These are phyloP conservation scores for Dictyostelium firmibasis DNA, from an alignment of 78 protist genomes.

Conservation along the genomic window DNA sequence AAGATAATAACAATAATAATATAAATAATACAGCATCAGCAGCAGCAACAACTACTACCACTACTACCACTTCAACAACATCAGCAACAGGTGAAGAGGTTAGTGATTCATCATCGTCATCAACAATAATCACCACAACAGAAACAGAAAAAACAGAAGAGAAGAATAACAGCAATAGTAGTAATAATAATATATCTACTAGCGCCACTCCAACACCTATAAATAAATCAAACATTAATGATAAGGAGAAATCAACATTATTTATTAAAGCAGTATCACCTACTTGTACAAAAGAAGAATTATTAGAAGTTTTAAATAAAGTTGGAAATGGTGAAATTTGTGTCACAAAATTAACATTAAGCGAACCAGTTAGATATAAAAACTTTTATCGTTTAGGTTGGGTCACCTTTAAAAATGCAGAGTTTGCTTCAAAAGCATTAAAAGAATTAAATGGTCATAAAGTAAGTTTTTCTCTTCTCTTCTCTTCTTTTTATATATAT, in stretches of 20 bases:
- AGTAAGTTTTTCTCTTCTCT: neutral
- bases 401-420: constrained; percentile 63
- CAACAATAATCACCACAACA: neutral
- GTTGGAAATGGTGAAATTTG: constrained; percentile 41
- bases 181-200: neutral
- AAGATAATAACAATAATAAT: neutral
- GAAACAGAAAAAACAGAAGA: neutral
- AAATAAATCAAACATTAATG: neutral
- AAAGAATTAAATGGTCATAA: constrained; percentile 72
- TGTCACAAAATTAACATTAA: constrained; percentile 43
- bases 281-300: constrained; percentile 78
- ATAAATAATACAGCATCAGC: neutral
- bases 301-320: constrained; percentile 67
- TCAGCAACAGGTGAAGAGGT: neutral
- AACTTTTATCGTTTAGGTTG: constrained; percentile 75
- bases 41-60: neutral
- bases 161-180: neutral
- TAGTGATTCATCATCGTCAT: neutral
- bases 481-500: no score
- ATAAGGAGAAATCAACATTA: constrained; percentile 42
- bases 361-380: constrained; percentile 76
- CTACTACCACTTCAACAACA: neutral
- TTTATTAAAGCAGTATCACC: constrained; percentile 78
- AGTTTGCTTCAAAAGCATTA: constrained; percentile 32
- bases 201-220: neutral